Base-by-base conservation (phyloP, 2,329 filamentous ascomycete genomes). In the Ophiostoma piceae region DNA sequence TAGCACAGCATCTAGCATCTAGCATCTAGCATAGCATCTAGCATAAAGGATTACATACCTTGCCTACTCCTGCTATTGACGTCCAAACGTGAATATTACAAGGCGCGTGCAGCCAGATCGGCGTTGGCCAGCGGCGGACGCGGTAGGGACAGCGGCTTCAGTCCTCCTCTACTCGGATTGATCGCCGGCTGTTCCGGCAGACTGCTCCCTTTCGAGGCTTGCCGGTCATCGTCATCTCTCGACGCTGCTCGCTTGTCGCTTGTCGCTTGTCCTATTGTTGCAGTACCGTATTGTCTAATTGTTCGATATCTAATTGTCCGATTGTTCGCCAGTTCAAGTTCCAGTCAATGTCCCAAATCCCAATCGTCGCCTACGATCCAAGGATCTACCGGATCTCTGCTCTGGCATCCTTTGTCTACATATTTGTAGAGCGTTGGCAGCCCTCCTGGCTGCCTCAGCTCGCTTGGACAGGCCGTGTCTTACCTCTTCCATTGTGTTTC, bases 371-470 rank as follows among this genome's bases (percentile, higher is more conserved):
- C 19, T 47, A 47, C 43, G 43, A 57, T 26, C 51, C n/a, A 26
- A 57, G 11, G 51, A 26, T 57, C 7, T 29, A 8, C 51, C 9
- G 16, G 43, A 47, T 57, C 22, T 11, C 51, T 26, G n/a, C 51
- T 57, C 51, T 57, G 12, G 8, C 16, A 47, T 57, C 11, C 51
- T 29, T 22, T 22, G n/a, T 57, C 51, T 57, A 26, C 51, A 57
- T 57, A 26, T 7, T 29, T 47, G 43, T 47, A 47, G 16, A 16
- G 43, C 43, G 19, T 47, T 19, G 43, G 43, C 43, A 6, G 51
- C 51, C 51, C 22, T 57, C n/a, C 51, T 57, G 51, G 51, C n/a
- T 57, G 22, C 51, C 51, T 57, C 51, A 57, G 51, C 51, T 57
- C 9, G 51, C 51, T 26, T 57, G 51, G 22, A 26, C 51, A 57